phyloP scores from a whole-genome alignment of 805 yeast genomes.

The Candida ulmi region DNA sequence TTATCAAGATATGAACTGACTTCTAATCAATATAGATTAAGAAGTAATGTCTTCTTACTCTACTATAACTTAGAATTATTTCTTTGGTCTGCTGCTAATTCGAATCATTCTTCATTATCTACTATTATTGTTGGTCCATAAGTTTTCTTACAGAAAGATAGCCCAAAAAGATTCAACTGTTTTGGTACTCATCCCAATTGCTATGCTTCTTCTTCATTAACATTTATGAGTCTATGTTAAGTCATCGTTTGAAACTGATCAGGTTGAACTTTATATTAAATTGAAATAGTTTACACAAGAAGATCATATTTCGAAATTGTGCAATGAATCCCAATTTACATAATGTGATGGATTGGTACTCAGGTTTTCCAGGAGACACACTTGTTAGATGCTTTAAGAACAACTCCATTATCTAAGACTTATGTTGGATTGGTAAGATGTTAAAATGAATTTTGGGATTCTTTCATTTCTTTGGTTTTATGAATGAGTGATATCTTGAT shows the following conservation, averaged over 20 bases:
- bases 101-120: conserved; percentile 43
- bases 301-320: no score
- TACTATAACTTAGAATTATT: conserved; percentile 45
- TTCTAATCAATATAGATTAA: conserved; percentile 13
- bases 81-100: conserved; percentile 44
- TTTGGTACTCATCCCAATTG: conserved; percentile 6
- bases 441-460: no score
- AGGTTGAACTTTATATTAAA: conserved; percentile 1
- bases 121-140: conserved; percentile 57
- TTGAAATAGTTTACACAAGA: no score
- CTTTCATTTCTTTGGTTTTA: no score
- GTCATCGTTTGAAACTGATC: neutral
- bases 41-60: conserved; percentile 37
- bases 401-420: no score
- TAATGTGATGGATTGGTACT: no score
- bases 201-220: conserved; percentile 1
- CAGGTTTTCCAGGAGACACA: no score
- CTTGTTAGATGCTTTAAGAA: no score
- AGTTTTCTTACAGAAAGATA: conserved; percentile 38
- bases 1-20: conserved; percentile 3
- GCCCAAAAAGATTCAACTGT: conserved; percentile 37
- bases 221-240: conserved; percentile 3
- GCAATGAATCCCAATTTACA: no score
- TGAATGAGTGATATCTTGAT: no score
- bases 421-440: no score